Conservation (phyloP, 805 yeast genomes). For the Candida anglica region DNA sequence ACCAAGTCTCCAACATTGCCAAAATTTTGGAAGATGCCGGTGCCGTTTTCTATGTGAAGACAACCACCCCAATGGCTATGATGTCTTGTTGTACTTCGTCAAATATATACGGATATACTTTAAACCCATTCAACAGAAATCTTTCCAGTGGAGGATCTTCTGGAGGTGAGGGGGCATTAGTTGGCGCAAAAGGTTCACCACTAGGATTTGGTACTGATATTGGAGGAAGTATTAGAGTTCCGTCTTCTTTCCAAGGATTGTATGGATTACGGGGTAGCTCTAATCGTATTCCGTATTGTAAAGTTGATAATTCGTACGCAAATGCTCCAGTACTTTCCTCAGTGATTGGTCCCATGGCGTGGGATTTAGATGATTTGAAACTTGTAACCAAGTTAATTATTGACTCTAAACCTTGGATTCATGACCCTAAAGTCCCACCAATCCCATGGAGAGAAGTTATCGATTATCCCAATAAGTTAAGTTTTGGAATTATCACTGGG, state of each 20-base stretch:
- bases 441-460: constrained; percentile 3
- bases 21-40: constrained; percentile 8
- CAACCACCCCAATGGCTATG: constrained; percentile 6
- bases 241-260: constrained; percentile 51
- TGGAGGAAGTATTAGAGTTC: constrained; percentile 54
- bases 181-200: constrained; percentile 40
- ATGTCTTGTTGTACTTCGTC: constrained; percentile 3
- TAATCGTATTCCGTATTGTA: constrained; percentile 39
- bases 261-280: constrained; percentile 47
- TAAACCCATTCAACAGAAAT: constrained; percentile 27
- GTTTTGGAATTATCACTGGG: constrained; percentile 3
- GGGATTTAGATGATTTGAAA: constrained; percentile 6
- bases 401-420: constrained; percentile 5
- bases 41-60: constrained; percentile 4
- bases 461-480: not conserved
- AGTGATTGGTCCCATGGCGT: constrained; percentile 15
- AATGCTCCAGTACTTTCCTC: constrained; percentile 2
- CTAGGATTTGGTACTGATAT: constrained; percentile 41
- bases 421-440: constrained; percentile 5
- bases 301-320: constrained; percentile 1
- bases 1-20: constrained; percentile 5
- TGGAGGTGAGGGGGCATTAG: constrained; percentile 50
- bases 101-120: constrained; percentile 14
- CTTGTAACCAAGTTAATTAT: constrained; percentile 4
- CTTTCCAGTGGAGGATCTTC: constrained; percentile 52